A percentile compares a stretch with the other conserved stretches of the same genome.
Evolutionary conservation across 2,329 filamentous ascomycete species (phyloP).

Genomic region (Lecanicillium sp.): DNA sequence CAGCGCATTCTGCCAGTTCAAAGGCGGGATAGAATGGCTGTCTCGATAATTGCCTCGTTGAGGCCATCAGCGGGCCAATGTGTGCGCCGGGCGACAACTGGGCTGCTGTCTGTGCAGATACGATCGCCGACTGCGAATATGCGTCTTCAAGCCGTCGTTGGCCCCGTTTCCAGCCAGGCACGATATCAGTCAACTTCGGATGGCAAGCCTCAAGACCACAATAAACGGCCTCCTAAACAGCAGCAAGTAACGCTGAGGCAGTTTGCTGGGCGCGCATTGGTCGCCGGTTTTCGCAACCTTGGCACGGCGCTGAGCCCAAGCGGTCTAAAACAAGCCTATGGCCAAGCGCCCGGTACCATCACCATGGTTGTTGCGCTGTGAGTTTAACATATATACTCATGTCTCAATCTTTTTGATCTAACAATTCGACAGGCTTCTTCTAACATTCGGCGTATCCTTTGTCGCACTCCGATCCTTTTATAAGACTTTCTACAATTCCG

Average conservation of each 20-base stretch:
- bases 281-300: slow-evolving; percentile 25
- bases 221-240: slow-evolving; percentile 14
- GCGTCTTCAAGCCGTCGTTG: slow-evolving; percentile 21
- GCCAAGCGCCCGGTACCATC: slow-evolving; percentile 22
- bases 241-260: slow-evolving; percentile 23
- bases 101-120: slow-evolving; percentile 24
- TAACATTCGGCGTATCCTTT: slow-evolving; percentile 20
- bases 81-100: slow-evolving; percentile 18
- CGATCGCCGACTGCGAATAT: slow-evolving; percentile 18
- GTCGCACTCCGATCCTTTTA: slow-evolving; percentile 36
- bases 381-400: slow-evolving; percentile 3
- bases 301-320: slow-evolving; percentile 24
- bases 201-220: slow-evolving; percentile 10
- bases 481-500: slow-evolving; percentile 44
- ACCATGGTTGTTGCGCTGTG: slow-evolving; percentile 23
- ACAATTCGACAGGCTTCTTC: slow-evolving; percentile 17
- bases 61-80: slow-evolving; percentile 23
- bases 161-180: slow-evolving; percentile 18
- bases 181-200: slow-evolving; percentile 19
- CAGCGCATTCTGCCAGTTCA: too few relatives aligned
- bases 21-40: slow-evolving; percentile 20
- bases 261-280: slow-evolving; percentile 20
- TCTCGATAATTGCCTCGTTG: slow-evolving; percentile 24
- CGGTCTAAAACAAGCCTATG: slow-evolving; percentile 25
- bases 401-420: not conserved